These are phyloP conservation scores for Monilinia polystroma DNA, from an alignment of 2,329 filamentous ascomycete species.

Conservation along the genomic window DNA sequence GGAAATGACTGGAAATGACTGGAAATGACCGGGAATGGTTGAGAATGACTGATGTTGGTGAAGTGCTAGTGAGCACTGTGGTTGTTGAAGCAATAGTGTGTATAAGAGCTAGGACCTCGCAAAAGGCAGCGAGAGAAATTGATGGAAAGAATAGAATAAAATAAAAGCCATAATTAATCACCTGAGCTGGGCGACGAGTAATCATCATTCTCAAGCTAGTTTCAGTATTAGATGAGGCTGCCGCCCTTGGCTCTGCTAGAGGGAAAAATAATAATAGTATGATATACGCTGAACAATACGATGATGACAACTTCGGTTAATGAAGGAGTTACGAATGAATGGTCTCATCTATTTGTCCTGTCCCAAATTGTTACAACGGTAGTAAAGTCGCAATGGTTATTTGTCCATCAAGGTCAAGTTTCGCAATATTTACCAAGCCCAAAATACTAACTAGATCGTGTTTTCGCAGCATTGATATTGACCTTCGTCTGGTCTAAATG, in stretches of 20 bases:
- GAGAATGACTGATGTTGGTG: conserved; percentile 10
- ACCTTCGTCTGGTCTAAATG: neutral
- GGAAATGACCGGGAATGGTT: neutral
- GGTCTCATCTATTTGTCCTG: conserved; percentile 17
- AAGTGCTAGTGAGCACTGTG: conserved; percentile 3
- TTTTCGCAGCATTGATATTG: conserved; percentile 2
- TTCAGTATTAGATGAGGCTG: neutral
- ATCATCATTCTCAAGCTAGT: conserved; percentile 13
- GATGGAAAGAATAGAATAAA: neutral
- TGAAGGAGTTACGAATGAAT: conserved; percentile 9
- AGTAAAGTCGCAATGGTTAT: neutral
- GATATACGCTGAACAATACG: neutral
- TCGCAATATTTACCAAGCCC: conserved; percentile 6
- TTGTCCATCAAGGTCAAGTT: neutral
- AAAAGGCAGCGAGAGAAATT: conserved; percentile 4
- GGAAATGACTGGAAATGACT: neutral
- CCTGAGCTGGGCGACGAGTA: conserved; percentile 18
- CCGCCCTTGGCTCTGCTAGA: neutral
- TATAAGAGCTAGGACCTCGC: neutral
- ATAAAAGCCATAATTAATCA: conserved; percentile 12
- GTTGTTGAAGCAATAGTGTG: conserved; percentile 11
- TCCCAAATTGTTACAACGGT: conserved; percentile 12
- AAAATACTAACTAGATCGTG: neutral
- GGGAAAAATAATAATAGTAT: neutral
- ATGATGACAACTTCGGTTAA: conserved; percentile 15